These are phyloP conservation scores for Monilinia fructicola DNA, from an alignment of 2,329 filamentous ascomycete species.

Conservation along the genomic window DNA sequence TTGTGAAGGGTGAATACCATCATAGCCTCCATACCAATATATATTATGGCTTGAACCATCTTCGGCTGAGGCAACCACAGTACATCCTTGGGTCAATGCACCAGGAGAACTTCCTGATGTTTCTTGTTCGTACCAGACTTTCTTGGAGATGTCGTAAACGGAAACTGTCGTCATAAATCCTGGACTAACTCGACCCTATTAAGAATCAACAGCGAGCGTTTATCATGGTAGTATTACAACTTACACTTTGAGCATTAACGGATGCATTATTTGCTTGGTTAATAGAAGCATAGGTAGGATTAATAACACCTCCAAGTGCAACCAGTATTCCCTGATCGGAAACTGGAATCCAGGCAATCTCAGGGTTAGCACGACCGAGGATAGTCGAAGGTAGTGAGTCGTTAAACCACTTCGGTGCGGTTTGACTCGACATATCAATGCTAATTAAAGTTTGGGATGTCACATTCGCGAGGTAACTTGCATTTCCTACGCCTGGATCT, in stretches of 20 bases:
- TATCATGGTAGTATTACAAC: neutral
- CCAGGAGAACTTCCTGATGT: slow-evolving; percentile 62
- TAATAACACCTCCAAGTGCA: slow-evolving; percentile 71
- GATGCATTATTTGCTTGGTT: slow-evolving; percentile 34
- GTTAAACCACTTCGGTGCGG: slow-evolving; percentile 57
- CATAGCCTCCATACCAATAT: slow-evolving; percentile 75
- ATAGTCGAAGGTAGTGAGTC: slow-evolving; percentile 51
- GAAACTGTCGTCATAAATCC: slow-evolving; percentile 70
- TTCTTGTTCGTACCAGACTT: slow-evolving; percentile 70
- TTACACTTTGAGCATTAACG: slow-evolving; percentile 45
- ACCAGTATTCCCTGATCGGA: slow-evolving; percentile 74
- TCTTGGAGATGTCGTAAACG: slow-evolving; percentile 70
- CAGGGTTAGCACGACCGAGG: slow-evolving; percentile 59
- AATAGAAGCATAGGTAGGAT: slow-evolving; percentile 51
- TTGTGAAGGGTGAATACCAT: slow-evolving; percentile 47
- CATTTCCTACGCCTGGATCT: slow-evolving; percentile 26
- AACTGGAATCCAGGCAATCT: slow-evolving; percentile 75
- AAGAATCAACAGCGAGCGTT: neutral
- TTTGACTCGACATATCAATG: slow-evolving; percentile 57
- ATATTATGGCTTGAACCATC: slow-evolving; percentile 75
- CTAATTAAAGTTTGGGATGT: slow-evolving; percentile 59
- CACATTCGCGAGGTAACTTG: slow-evolving; percentile 36
- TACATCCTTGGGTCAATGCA: slow-evolving; percentile 70
- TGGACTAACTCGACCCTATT: slow-evolving; percentile 62
- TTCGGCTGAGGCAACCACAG: slow-evolving; percentile 65